Evolutionary conservation across 2,329 filamentous ascomycete genomes (phyloP).

Genomic region (Coleophoma eucalyptorum): DNA sequence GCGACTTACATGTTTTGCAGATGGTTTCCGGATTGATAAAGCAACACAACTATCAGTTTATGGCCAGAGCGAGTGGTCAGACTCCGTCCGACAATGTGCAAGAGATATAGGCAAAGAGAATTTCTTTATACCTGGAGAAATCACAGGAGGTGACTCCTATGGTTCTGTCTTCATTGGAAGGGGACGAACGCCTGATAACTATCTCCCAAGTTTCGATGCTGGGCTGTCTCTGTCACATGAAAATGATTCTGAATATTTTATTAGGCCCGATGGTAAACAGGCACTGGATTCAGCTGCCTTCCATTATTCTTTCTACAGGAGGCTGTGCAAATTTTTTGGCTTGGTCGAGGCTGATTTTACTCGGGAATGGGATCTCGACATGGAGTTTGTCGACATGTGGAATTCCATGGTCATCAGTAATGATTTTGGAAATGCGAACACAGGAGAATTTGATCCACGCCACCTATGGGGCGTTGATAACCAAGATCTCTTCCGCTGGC

Average conservation of each 20-base stretch:
- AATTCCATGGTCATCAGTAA: constrained; percentile 52
- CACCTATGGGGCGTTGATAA: constrained; percentile 62
- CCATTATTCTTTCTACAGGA: background rate
- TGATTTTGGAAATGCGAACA: constrained; percentile 56
- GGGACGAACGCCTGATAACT: background rate
- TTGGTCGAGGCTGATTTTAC: background rate
- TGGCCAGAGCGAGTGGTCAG: constrained; percentile 54
- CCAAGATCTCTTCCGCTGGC: constrained; percentile 63
- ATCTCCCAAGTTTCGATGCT: background rate
- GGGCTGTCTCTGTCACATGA: background rate
- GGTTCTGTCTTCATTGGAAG: constrained; percentile 57
- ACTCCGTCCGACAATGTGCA: constrained; percentile 53
- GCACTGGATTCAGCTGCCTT: background rate
- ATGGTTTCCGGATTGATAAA: constrained; percentile 65
- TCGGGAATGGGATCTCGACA: constrained; percentile 44
- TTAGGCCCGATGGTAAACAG: background rate
- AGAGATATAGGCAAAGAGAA: constrained; percentile 52
- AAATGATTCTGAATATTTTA: too few species aligned
- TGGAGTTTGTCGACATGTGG: constrained; percentile 49
- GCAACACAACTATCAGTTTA: constrained; percentile 61
- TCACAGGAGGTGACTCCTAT: constrained; percentile 56
- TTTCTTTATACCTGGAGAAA: constrained; percentile 60
- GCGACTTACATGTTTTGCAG: constrained; percentile 19
- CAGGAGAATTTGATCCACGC: constrained; percentile 56
- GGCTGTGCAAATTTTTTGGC: background rate